Conservation (phyloP, 1,284 basidiomycete species). For the Ustilago cynodontis region DNA sequence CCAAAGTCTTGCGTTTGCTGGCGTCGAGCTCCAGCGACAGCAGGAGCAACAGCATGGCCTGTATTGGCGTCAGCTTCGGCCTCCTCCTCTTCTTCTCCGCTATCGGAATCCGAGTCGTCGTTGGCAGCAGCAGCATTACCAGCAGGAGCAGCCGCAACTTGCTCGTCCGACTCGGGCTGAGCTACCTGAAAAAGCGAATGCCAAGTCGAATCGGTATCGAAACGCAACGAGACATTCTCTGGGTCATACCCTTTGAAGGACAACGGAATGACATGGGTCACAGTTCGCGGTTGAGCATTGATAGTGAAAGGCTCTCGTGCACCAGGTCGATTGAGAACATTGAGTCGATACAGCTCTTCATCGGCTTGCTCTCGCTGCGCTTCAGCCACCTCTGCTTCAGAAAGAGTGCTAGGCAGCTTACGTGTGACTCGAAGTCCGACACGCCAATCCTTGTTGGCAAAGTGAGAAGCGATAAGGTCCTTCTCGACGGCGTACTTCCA, state of each 20-base stretch:
- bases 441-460: constrained; percentile 55
- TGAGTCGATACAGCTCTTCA: constrained; percentile 41
- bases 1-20: constrained; percentile 34
- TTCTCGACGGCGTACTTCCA: constrained; percentile 61
- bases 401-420: constrained; percentile 40
- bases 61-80: background rate
- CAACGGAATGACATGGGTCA: constrained; percentile 60
- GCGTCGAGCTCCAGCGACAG: constrained; percentile 11
- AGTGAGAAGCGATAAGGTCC: constrained; percentile 51
- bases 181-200: constrained; percentile 60
- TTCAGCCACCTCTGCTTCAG: constrained; percentile 25
- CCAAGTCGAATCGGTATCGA: constrained; percentile 58
- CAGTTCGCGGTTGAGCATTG: constrained; percentile 36
- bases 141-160: constrained; percentile 10
- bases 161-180: constrained; percentile 27
- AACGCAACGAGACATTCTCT: constrained; percentile 51
- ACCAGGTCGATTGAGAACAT: constrained; percentile 45
- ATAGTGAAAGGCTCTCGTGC: constrained; percentile 45
- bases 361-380: constrained; percentile 39
- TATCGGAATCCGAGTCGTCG: constrained; percentile 20
- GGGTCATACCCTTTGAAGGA: constrained; percentile 50
- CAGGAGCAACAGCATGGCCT: background rate
- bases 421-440: constrained; percentile 58
- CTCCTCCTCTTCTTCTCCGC: constrained; percentile 21
- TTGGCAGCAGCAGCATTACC: constrained; percentile 12